phyloP scores from a whole-genome alignment of 768 basidiomycete genomes.

The Phaffia australis region DNA sequence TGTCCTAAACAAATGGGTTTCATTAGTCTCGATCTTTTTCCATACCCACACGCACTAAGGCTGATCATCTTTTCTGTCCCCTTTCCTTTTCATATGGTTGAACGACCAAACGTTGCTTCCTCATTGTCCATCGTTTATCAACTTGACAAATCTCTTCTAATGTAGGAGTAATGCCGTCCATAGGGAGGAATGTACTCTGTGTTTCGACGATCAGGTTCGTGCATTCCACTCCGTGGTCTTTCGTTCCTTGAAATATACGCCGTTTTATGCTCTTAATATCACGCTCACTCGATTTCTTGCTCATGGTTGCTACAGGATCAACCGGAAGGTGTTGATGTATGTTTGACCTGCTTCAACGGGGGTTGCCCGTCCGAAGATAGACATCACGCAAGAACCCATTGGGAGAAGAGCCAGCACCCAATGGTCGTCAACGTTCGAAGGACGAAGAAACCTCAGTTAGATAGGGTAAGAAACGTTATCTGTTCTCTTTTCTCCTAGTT shows the following conservation, averaged over 20 bases:
- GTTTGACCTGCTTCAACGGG: constrained; percentile 87
- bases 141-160: not conserved
- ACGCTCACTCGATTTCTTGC: not conserved
- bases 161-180: constrained; percentile 22
- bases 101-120: not conserved
- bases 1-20: too few relatives aligned
- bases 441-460: constrained; percentile 51
- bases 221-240: not conserved
- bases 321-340: constrained; percentile 71
- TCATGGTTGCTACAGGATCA: constrained; percentile 48
- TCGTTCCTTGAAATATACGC: not conserved
- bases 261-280: constrained; percentile 1
- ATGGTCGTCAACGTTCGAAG: constrained; percentile 75
- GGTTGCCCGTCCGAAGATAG: constrained; percentile 51
- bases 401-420: constrained; percentile 57
- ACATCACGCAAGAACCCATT: constrained; percentile 65
- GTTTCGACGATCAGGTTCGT: constrained; percentile 81
- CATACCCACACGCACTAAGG: not conserved
- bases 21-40: not conserved
- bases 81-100: not conserved
- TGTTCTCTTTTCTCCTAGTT: not conserved
- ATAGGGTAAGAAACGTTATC: constrained; percentile 49
- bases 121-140: not conserved
- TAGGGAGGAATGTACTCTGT: constrained; percentile 90
- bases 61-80: not conserved